Conservation (phyloP, 305 asterid species). For the Fraxinus latifolia region DNA sequence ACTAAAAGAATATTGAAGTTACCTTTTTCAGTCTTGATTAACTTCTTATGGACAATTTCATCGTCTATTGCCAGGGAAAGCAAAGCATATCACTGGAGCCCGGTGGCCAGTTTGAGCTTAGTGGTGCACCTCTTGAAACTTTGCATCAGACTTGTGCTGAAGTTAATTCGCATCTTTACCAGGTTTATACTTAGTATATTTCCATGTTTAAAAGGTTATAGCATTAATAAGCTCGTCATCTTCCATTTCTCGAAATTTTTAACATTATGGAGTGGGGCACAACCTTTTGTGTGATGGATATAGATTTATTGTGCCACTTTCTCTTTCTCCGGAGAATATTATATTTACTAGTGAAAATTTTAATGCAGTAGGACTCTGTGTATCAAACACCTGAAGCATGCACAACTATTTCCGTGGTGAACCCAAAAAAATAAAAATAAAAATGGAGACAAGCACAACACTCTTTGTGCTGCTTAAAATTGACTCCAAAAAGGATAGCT, state of each 20-base stretch:
- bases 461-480: background rate
- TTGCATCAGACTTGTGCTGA: constrained; percentile 97
- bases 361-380: background rate
- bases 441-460: background rate
- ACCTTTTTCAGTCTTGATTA: background rate
- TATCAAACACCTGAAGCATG: background rate
- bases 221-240: background rate
- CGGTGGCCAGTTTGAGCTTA: constrained; percentile 95
- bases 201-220: background rate
- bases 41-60: background rate
- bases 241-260: background rate
- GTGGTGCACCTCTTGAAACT: constrained; percentile 97
- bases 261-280: background rate
- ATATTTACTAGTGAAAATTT: background rate
- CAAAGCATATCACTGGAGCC: constrained; percentile 97
- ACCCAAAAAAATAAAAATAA: background rate
- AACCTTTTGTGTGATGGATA: background rate
- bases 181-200: constrained; percentile 52
- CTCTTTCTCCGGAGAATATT: background rate
- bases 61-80: constrained; percentile 49
- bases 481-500: background rate
- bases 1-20: background rate
- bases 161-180: constrained; percentile 95
- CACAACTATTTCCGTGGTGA: background rate
- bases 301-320: background rate